Evolutionary conservation across 495 filamentous ascomycete species (phyloP), one percentile per base, ranked within the genome.

Genomic region (Coniosporium apollinis): DNA sequence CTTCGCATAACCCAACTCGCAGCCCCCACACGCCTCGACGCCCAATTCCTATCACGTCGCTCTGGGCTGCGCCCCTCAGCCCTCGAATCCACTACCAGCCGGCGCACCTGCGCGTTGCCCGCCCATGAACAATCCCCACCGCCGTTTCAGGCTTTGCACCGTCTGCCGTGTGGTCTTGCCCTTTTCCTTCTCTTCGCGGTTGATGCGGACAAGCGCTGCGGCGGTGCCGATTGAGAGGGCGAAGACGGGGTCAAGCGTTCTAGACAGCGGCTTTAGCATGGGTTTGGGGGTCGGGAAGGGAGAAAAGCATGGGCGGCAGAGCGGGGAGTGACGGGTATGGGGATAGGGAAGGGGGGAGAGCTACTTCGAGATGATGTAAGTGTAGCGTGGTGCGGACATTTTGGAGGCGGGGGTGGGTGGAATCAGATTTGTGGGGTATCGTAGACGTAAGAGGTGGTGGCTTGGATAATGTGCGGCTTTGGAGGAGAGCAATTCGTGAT

Each of bases 231-330:
- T 87, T 34, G 69, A 55, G 26, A 92, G 41, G 26, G 84, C 89
- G 51, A 94, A 97, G 43, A 94, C 48, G 14, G 87, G 89, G 50
- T 97, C 89, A 15, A 69, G 72, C 32, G 70, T 47, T 54, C 82
- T 86, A 36, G 11, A 8, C 16, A 2, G 10, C 19, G 31, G 8
- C 21, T 7, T 22, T 33, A 3, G 24, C 20, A 18, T 32, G 26
- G 8, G 11, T 38, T 19, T 2, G 28, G 28, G 7, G 6, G 24
- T 16, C 26, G 22, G 22, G 10, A 19, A 35, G 19, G 10, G 33
- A 9, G 13, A 38, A 5, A 29, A 6, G 20, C 10, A 15, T 6
- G 41, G 16, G 10, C 5, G 8, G 9, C 15, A 9, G 21, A 14
- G 10, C 24, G 21, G 16, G 21, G 19, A 10, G 18, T 19, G 19